A percentile compares a stretch with the other conserved stretches of the same genome.
Conservation (phyloP, 352 stramenopile species). For the Pythium scleroteichum region DNA sequence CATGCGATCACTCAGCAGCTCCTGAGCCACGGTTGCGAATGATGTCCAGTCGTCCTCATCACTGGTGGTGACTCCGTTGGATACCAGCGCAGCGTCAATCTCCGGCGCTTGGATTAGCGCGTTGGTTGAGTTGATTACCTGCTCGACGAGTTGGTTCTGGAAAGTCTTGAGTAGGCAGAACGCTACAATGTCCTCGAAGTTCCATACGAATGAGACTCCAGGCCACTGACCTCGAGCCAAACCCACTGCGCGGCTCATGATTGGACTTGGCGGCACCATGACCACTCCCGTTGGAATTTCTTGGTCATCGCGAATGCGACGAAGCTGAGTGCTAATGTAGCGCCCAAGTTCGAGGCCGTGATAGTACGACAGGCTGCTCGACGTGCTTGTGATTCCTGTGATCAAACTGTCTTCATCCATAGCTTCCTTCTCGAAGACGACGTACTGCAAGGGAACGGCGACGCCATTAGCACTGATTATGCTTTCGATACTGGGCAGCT, state of each 20-base stretch:
- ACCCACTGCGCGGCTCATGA: slow-evolving; percentile 38
- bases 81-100: slow-evolving; percentile 2
- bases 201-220: slow-evolving; percentile 37
- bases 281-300: slow-evolving; percentile 43
- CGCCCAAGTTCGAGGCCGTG: slow-evolving; percentile 62
- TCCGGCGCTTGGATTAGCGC: slow-evolving; percentile 39
- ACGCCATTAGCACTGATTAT: slow-evolving; percentile 41
- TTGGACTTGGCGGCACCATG: slow-evolving; percentile 42
- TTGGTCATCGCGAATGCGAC: slow-evolving; percentile 28
- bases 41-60: slow-evolving; percentile 32
- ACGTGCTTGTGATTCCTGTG: slow-evolving; percentile 6
- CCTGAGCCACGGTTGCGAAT: slow-evolving; percentile 29
- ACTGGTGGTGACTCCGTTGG: neutral
- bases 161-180: slow-evolving; percentile 52
- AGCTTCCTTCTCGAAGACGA: slow-evolving; percentile 29
- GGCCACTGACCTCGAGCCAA: slow-evolving; percentile 46
- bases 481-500: slow-evolving; percentile 36
- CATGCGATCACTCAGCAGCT: slow-evolving; percentile 23
- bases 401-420: slow-evolving; percentile 21
- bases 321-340: slow-evolving; percentile 43
- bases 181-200: slow-evolving; percentile 50
- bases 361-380: slow-evolving; percentile 26
- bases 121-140: slow-evolving; percentile 36
- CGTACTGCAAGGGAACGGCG: slow-evolving; percentile 34
- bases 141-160: slow-evolving; percentile 34